Evolutionary conservation across 192 early-diverging fungal species (phyloP), one percentile per base, ranked within the genome.

Genomic region (Entomortierella lignicola): DNA sequence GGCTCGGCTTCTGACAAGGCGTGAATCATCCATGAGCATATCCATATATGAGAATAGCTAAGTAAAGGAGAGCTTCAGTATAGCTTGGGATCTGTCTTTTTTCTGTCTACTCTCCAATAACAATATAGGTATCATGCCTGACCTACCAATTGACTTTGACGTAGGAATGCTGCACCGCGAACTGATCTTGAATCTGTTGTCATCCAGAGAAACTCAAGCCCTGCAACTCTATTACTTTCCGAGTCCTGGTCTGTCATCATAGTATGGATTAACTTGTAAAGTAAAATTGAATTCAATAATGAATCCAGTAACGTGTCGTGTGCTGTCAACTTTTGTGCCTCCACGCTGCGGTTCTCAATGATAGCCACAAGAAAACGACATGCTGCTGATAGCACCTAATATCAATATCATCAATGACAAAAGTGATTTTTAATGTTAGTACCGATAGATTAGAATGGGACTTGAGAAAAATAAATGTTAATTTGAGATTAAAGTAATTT

Each of bases 171-270:
- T 6, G 82, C 21, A 8, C 73, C 58, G n/a, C 61, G 57, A 47
- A 63, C 44, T 21, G 70, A 66, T 31, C 57, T 70, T 8, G 83
- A 42, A 60, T 77, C 70, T 8, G 72, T 74, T 44, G 86, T 55
- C 31, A 61, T 66, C 81, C 82, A 86, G n/a, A 81, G 69, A 47
- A 88, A 75, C 55, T 88, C 85, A 17, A 86, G 68, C 25, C 81
- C 75, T 34, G 85, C 71, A 23, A 86, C 62, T 15, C 82, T 63
- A 39, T 69, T 71, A 23, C 71, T 59, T 47, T 82, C 80, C 12
- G 56, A 59, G 29, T 43, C 41, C 26, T 77, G 52, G 11, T 82
- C 71, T 27, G 55, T 73, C 34, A 83, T 53, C 68, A 83, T 55
- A 20, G 61, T 31, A 25, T 80, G 66, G 18, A 88, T 81, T 1